A percentile compares a stretch with the other conserved stretches of the same genome.
phyloP scores from a whole-genome alignment of 768 basidiomycete species.

The Naematelia encephala region DNA sequence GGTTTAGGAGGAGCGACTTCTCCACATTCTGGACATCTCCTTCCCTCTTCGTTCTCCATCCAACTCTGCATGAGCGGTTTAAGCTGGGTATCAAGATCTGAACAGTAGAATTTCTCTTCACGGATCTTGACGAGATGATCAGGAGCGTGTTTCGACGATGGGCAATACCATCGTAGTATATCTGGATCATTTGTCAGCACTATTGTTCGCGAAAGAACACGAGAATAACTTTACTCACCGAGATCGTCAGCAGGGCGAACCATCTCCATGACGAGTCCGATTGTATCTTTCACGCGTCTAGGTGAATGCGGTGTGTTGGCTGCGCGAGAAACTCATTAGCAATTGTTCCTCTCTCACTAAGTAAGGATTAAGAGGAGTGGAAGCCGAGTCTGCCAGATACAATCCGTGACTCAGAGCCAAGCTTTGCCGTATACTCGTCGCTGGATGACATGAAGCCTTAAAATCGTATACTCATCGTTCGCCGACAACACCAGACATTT shows the following conservation, averaged over 20 bases:
- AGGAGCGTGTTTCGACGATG: constrained; percentile 55
- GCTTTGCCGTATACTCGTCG: neutral
- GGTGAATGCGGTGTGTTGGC: constrained; percentile 97
- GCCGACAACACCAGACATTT: neutral
- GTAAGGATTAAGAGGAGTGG: no score
- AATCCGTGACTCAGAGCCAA: no score
- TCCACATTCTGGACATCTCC: constrained; percentile 73
- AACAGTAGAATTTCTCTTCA: constrained; percentile 81
- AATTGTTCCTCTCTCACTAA: no score
- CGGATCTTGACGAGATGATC: constrained; percentile 67
- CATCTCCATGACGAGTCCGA: constrained; percentile 87
- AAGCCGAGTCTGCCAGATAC: no score
- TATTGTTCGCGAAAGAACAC: neutral
- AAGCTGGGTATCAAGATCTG: constrained; percentile 86
- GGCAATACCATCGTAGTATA: constrained; percentile 89
- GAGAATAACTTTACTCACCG: constrained; percentile 58
- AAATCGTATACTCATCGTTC: neutral
- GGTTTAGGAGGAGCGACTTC: constrained; percentile 59
- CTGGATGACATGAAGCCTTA: neutral
- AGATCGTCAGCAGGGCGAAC: constrained; percentile 69
- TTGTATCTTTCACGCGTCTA: constrained; percentile 80
- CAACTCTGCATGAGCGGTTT: constrained; percentile 86
- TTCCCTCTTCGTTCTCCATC: constrained; percentile 64
- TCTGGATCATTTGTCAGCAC: constrained; percentile 57
- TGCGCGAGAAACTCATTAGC: no score